Percentiles rank a stretch among this genome's conserved stretches.
These are phyloP conservation scores for Zanthoxylum bungeanum DNA, from an alignment of 345 rosid species.

Conservation along the genomic window DNA sequence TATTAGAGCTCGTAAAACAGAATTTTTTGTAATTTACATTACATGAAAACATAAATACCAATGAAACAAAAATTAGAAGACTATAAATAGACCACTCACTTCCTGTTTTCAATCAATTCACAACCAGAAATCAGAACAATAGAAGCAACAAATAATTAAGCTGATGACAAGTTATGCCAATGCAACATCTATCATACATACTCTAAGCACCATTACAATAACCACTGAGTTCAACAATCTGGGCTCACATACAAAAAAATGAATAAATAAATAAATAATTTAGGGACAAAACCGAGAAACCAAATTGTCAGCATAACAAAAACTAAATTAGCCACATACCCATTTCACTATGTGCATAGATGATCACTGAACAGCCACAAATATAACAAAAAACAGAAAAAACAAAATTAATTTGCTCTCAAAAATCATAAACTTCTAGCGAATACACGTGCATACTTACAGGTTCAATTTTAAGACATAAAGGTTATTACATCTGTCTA, in stretches of 20 bases:
- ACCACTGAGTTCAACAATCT: not conserved
- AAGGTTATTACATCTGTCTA: no score
- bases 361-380: not conserved
- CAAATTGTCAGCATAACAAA: not conserved
- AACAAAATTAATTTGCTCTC: no score
- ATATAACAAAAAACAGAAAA: not conserved
- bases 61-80: not conserved
- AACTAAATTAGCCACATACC: slow-evolving; percentile 4
- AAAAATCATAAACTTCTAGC: no score
- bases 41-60: not conserved
- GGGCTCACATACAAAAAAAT: not conserved
- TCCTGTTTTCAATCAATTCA: no score
- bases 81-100: no score
- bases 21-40: not conserved
- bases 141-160: not conserved
- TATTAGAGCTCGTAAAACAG: not conserved
- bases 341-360: not conserved
- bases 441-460: no score
- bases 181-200: not conserved
- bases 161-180: not conserved
- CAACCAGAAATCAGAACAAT: no score
- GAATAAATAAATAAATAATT: no score
- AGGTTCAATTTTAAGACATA: no score
- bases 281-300: not conserved
- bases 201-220: no score